Evolutionary conservation across 768 basidiomycete genomes (phyloP).

Genomic region (Erythrobasidium yunnanense): DNA sequence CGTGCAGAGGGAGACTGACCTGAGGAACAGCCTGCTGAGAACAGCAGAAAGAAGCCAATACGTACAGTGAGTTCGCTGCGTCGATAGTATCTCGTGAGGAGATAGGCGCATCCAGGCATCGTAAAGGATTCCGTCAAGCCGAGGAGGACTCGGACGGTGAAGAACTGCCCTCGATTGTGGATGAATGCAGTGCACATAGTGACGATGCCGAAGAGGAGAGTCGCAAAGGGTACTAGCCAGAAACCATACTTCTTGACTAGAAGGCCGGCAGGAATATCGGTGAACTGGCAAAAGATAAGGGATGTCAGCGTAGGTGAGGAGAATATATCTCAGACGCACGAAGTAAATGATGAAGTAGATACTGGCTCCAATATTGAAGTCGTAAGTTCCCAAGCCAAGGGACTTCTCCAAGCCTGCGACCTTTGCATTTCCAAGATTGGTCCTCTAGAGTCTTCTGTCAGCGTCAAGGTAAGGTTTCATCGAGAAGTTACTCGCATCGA

Average conservation of each 20-base stretch:
- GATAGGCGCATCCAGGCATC: conserved; percentile 25
- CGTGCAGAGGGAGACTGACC: not conserved
- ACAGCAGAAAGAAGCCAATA: conserved; percentile 25
- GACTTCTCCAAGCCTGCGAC: conserved; percentile 23
- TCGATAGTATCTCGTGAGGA: conserved; percentile 22
- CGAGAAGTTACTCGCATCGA: no score
- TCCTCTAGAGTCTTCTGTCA: not conserved
- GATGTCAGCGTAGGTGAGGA: no score
- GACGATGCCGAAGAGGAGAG: conserved; percentile 16
- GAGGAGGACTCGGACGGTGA: conserved; percentile 20
- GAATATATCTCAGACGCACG: no score
- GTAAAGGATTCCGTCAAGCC: conserved; percentile 19
- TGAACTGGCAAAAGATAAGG: no score
- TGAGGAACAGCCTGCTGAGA: not conserved
- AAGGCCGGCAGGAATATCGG: conserved; percentile 19
- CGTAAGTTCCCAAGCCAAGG: conserved; percentile 21
- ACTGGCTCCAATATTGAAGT: conserved; percentile 27
- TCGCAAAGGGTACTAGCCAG: conserved; percentile 20
- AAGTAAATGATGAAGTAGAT: conserved; percentile 24
- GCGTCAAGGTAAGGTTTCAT: not conserved
- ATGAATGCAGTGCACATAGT: conserved; percentile 23
- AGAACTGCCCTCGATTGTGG: conserved; percentile 18
- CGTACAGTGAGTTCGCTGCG: conserved; percentile 16
- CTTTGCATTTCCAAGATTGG: conserved; percentile 24
- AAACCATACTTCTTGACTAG: conserved; percentile 19